Conservation (phyloP, 2,329 filamentous ascomycete species). For the Grosmannia huntii region DNA sequence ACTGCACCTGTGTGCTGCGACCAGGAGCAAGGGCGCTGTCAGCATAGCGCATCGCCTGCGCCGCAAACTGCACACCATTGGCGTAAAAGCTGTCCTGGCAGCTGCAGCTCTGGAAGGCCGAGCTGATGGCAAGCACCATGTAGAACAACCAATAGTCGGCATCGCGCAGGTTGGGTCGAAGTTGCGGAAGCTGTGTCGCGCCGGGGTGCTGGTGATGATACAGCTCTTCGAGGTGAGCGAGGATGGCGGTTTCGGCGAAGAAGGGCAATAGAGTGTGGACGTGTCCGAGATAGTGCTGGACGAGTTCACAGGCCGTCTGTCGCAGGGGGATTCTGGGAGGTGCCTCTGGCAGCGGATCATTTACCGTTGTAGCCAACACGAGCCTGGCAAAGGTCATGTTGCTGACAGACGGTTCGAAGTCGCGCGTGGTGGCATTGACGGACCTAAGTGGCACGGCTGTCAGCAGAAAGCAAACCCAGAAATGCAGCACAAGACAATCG, state of each 20-base stretch:
- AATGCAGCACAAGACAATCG: too few relatives aligned
- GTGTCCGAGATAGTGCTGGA: constrained; percentile 77
- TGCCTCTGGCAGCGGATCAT: constrained; percentile 55
- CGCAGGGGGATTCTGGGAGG: constrained; percentile 54
- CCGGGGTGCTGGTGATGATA: constrained; percentile 43
- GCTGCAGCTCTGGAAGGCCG: constrained; percentile 57
- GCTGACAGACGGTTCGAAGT: constrained; percentile 78
- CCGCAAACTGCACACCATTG: constrained; percentile 42
- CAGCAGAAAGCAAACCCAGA: too few relatives aligned
- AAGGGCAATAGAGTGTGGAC: constrained; percentile 70
- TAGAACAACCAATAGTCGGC: constrained; percentile 79
- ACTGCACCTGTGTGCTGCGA: constrained; percentile 74
- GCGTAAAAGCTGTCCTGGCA: constrained; percentile 51
- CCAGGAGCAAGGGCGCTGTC: constrained; percentile 78
- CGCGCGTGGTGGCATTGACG: constrained; percentile 85
- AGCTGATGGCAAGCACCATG: constrained; percentile 79
- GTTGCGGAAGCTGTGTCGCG: constrained; percentile 16
- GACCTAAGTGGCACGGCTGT: constrained; percentile 40
- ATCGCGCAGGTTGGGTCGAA: constrained; percentile 39
- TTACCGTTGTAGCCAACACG: constrained; percentile 69
- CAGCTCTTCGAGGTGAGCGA: constrained; percentile 66
- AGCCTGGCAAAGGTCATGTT: constrained; percentile 89
- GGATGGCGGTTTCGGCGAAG: constrained; percentile 68
- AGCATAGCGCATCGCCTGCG: constrained; percentile 59
- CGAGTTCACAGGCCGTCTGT: constrained; percentile 51